Percentiles rank a stretch among this genome's conserved stretches.
These are phyloP conservation scores for Phytophthora cryptogea DNA, from an alignment of 352 stramenopile genomes.

Conservation along the genomic window DNA sequence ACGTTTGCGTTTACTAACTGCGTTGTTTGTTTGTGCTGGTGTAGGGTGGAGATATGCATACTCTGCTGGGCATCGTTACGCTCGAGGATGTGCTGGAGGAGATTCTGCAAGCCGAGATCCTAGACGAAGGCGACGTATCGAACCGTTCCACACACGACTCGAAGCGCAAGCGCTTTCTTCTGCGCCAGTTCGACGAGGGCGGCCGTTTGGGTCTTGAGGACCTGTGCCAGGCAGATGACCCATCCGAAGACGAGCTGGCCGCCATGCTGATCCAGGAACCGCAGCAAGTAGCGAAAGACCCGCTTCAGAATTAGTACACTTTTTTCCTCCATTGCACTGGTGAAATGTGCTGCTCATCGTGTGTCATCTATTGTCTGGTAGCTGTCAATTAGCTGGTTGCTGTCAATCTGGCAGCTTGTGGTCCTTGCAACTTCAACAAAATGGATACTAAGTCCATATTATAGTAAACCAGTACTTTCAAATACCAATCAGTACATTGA, in stretches of 20 bases:
- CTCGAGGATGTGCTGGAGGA: constrained; percentile 99
- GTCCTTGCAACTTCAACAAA: not conserved
- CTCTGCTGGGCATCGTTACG: constrained; percentile 97
- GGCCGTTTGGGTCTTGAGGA: constrained; percentile 55
- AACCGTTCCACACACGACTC: constrained; percentile 37
- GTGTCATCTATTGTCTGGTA: no score
- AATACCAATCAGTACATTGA: not conserved
- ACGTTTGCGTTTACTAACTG: constrained; percentile 3
- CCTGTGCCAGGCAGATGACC: constrained; percentile 44
- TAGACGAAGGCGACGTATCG: constrained; percentile 94
- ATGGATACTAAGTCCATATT: no score
- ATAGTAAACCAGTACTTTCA: not conserved
- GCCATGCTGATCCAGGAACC: constrained; percentile 20
- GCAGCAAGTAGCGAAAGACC: not conserved
- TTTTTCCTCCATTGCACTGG: not conserved
- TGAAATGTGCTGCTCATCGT: no score
- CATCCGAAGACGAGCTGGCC: constrained; percentile 39
- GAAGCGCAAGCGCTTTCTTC: constrained; percentile 53
- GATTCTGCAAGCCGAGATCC: constrained; percentile 96
- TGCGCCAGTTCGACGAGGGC: constrained; percentile 47
- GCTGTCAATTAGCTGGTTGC: no score
- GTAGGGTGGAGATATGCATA: constrained; percentile 89
- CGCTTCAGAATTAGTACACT: not conserved
- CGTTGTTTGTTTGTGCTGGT: not conserved
- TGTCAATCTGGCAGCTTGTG: no score